Evolutionary conservation across 176 grass and related monocot genomes (phyloP).

Genomic region (Phoenix roebelenii): DNA sequence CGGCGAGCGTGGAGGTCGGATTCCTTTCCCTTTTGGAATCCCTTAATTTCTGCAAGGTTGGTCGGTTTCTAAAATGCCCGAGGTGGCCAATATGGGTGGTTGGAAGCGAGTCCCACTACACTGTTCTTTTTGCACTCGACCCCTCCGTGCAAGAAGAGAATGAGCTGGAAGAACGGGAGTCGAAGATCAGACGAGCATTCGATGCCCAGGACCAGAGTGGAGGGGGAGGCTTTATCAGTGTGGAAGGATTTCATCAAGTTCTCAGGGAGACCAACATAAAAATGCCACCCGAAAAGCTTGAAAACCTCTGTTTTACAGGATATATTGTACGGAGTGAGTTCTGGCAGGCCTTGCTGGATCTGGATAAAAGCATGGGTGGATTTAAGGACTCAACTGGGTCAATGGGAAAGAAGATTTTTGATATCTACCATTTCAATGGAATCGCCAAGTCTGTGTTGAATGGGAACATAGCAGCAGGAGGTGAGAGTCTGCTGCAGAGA

Average conservation of each 20-base stretch:
- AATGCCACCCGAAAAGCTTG: constrained; percentile 69
- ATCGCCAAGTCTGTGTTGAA: constrained; percentile 90
- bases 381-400: constrained; percentile 86
- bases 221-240: constrained; percentile 79
- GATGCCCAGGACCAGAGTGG: constrained; percentile 92
- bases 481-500: constrained; percentile 63
- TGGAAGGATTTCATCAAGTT: constrained; percentile 76
- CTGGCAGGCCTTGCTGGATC: constrained; percentile 76
- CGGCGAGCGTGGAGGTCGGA: constrained; percentile 67
- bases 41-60: constrained; percentile 96
- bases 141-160: constrained; percentile 88
- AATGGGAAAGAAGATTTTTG: constrained; percentile 94
- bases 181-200: constrained; percentile 80
- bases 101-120: constrained; percentile 96
- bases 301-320: constrained; percentile 59
- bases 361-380: constrained; percentile 79
- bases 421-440: constrained; percentile 97
- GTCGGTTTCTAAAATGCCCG: constrained; percentile 75
- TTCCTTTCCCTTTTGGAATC: constrained; percentile 96
- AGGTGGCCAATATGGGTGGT: constrained; percentile 99
- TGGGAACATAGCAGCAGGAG: constrained; percentile 31
- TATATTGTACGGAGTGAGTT: constrained; percentile 99
- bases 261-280: constrained; percentile 58
- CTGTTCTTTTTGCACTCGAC: constrained; percentile 83
- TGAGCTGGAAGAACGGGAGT: constrained; percentile 85